Base-by-base conservation (phyloP, 768 basidiomycete species). In the Peribolospora baueri region DNA sequence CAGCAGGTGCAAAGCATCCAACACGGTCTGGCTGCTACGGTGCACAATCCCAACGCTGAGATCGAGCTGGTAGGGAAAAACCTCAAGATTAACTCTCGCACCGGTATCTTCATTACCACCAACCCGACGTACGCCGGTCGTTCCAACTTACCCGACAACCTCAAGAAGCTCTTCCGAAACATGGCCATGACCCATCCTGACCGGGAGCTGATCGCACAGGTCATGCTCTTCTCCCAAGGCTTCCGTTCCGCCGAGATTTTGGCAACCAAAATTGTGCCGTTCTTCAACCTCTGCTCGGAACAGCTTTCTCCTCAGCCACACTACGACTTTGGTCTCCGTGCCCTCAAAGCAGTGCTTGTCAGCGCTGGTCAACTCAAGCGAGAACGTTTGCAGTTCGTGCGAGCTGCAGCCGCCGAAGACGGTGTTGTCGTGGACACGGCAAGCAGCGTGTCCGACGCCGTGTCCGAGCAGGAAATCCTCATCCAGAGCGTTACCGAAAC, bases 131-230 rank as follows among this genome's bases (percentile, higher is more conserved):
- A 98, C 66, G 93, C 93, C 61, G 93, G 91, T 61, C 86, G 93
- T 57, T 95, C 93, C 7, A 71, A 72, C 56, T 60, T 72, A 3
- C 71, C 71, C 41, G 70, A 71, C 61, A 72, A 72, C 59, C 60
- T 72, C 50, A 72, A 72, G 63, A 72, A 64, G 58, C 60, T 65
- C 50, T 64, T 59, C 61, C 50, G 60, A 59, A 91, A 87, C 57
- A 95, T 97, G 84, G 87, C 93, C 42, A 98, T 98, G 93, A 93
- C 93, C 5, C 79, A 86, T 52, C 93, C 93, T 37, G 93, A 97
- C 67, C 80, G 88, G 57, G 91, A 98, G 67, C 80, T 98, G 50
- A 98, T 98, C 63, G 93, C 93, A 3, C 93, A 98, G 70, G 93
- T 98, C 66, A 88, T 97, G 84, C 72, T 98, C 49, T 97, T 97